These are phyloP conservation scores for Dactylellina cionopaga DNA, from an alignment of 2,329 filamentous ascomycete species.

Conservation along the genomic window DNA sequence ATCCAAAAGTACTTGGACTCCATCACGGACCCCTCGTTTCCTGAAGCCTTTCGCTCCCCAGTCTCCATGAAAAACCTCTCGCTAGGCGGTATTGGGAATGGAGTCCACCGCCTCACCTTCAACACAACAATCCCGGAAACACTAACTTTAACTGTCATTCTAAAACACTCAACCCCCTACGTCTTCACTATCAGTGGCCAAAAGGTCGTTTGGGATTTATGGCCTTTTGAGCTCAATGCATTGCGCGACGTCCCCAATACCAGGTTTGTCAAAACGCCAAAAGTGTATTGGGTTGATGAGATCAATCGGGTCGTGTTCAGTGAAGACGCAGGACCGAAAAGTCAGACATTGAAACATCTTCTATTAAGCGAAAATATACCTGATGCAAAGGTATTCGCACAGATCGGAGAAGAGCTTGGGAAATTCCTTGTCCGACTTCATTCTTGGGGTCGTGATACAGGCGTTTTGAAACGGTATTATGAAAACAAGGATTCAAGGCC, in stretches of 20 bases:
- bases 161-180: slow-evolving; percentile 48
- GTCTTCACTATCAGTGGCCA: slow-evolving; percentile 23
- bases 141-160: slow-evolving; percentile 10
- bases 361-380: slow-evolving; percentile 27
- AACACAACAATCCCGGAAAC: not conserved
- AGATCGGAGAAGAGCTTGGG: slow-evolving; percentile 47
- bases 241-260: slow-evolving; percentile 33
- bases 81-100: slow-evolving; percentile 22
- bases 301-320: slow-evolving; percentile 44
- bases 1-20: slow-evolving; percentile 28
- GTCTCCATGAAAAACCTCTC: slow-evolving; percentile 15
- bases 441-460: slow-evolving; percentile 15
- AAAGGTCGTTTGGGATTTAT: slow-evolving; percentile 44
- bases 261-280: slow-evolving; percentile 32
- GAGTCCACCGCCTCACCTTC: slow-evolving; percentile 38
- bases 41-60: slow-evolving; percentile 29
- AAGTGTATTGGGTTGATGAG: slow-evolving; percentile 48
- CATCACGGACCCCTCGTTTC: slow-evolving; percentile 30
- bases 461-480: slow-evolving; percentile 19
- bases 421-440: slow-evolving; percentile 28
- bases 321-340: slow-evolving; percentile 39
- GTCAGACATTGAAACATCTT: slow-evolving; percentile 30
- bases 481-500: slow-evolving; percentile 36
- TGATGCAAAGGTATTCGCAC: slow-evolving; percentile 10
- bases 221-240: slow-evolving; percentile 28